phyloP scores from a whole-genome alignment of 2,329 filamentous ascomycete species.

The Didymella glomerata region DNA sequence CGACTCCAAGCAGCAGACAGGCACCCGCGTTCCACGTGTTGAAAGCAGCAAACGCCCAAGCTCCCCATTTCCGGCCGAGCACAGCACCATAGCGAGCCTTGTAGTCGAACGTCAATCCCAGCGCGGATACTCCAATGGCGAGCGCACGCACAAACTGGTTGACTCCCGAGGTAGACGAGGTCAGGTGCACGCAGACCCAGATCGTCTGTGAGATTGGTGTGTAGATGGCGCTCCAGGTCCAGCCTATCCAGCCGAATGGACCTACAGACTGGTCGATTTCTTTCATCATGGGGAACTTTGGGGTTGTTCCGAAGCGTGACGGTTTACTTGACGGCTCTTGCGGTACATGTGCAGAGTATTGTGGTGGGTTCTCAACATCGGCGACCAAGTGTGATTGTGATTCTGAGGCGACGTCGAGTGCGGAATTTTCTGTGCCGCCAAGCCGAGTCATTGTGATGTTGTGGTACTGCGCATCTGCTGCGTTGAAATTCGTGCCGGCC shows the following conservation, averaged over 20 bases:
- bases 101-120: slow-evolving; percentile 21
- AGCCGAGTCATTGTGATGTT: not conserved
- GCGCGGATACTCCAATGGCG: slow-evolving; percentile 20
- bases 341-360: not conserved
- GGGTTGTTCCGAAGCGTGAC: not conserved
- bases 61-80: slow-evolving; percentile 11
- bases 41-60: slow-evolving; percentile 21
- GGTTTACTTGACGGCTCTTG: not conserved
- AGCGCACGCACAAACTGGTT: slow-evolving; percentile 16
- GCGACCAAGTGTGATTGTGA: not conserved
- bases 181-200: slow-evolving; percentile 16
- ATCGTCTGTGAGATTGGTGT: slow-evolving; percentile 21
- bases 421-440: no score
- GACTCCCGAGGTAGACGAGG: not conserved
- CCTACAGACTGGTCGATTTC: not conserved
- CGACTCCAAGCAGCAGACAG: slow-evolving; percentile 6
- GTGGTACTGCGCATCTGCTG: not conserved
- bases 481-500: slow-evolving; percentile 1
- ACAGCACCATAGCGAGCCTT: slow-evolving; percentile 18
- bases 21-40: slow-evolving; percentile 7
- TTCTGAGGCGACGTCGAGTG: not conserved
- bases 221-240: slow-evolving; percentile 24
- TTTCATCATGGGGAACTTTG: not conserved
- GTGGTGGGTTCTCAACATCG: not conserved
- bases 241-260: slow-evolving; percentile 13